These are phyloP conservation scores for Nakazawaea sp. DNA, from an alignment of 805 yeast genomes.

Conservation along the genomic window DNA sequence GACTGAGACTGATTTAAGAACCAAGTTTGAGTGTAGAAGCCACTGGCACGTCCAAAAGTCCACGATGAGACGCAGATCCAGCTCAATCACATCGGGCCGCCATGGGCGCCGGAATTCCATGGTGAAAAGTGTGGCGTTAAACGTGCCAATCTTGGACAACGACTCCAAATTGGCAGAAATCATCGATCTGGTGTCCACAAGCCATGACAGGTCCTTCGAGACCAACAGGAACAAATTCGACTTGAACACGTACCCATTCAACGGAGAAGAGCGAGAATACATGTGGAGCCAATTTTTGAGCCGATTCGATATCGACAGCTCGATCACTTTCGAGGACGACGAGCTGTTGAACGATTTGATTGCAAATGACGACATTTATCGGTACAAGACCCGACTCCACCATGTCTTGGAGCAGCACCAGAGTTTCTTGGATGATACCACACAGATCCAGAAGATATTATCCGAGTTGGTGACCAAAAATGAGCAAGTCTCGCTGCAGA, in stretches of 20 bases:
- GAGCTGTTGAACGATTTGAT: slow-evolving; percentile 28
- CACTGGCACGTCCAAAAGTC: no score
- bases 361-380: slow-evolving; percentile 24
- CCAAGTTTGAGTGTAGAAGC: no score
- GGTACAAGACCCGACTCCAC: slow-evolving; percentile 29
- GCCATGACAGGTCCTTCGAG: not conserved
- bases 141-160: slow-evolving; percentile 34
- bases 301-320: slow-evolving; percentile 33
- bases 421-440: slow-evolving; percentile 38
- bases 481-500: slow-evolving; percentile 52
- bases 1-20: no score
- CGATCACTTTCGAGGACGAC: slow-evolving; percentile 34
- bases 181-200: slow-evolving; percentile 7
- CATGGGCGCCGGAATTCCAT: slow-evolving; percentile 50
- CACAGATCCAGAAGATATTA: slow-evolving; percentile 35
- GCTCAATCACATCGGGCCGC: not conserved
- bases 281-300: slow-evolving; percentile 29
- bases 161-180: slow-evolving; percentile 10
- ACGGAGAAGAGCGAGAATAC: slow-evolving; percentile 26
- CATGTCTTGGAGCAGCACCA: slow-evolving; percentile 20
- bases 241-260: slow-evolving; percentile 27
- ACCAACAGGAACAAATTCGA: not conserved
- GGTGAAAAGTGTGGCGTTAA: slow-evolving; percentile 54
- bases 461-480: slow-evolving; percentile 43
- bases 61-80: slow-evolving; percentile 7